phyloP scores from a whole-genome alignment of 768 basidiomycete genomes.

The Hericium alpestre region DNA sequence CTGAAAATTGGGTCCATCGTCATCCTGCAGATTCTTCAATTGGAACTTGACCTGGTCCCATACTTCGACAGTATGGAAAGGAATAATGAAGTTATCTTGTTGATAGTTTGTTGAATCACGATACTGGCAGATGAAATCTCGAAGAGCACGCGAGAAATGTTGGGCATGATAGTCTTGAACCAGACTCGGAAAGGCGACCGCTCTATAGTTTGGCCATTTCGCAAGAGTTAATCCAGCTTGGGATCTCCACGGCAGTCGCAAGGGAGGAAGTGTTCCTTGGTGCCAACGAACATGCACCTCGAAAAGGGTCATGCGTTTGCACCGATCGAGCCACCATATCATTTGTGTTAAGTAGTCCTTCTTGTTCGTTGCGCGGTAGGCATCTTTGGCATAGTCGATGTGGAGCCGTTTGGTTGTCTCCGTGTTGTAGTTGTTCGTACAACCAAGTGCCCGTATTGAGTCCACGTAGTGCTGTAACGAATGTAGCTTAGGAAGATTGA shows the following conservation, averaged over 20 bases:
- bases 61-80: background rate
- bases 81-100: background rate
- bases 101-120: no score
- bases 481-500: conserved; percentile 30
- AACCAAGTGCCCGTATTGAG: conserved; percentile 3
- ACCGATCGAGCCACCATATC: conserved; percentile 17
- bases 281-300: background rate
- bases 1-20: background rate
- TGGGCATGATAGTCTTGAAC: background rate
- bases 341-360: conserved; percentile 20
- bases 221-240: no score
- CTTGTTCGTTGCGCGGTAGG: conserved; percentile 21
- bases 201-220: no score
- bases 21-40: background rate
- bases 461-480: background rate
- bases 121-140: background rate
- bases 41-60: background rate
- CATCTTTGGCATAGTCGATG: conserved; percentile 22
- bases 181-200: no score
- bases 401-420: conserved; percentile 23
- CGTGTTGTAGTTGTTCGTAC: conserved; percentile 19
- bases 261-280: background rate
- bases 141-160: background rate
- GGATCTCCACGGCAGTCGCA: background rate
- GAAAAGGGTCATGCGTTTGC: background rate